Evolutionary conservation across 2,329 filamentous ascomycete species (phyloP), one percentile per base, ranked within the genome.

Genomic region (Phialocephala sp.): DNA sequence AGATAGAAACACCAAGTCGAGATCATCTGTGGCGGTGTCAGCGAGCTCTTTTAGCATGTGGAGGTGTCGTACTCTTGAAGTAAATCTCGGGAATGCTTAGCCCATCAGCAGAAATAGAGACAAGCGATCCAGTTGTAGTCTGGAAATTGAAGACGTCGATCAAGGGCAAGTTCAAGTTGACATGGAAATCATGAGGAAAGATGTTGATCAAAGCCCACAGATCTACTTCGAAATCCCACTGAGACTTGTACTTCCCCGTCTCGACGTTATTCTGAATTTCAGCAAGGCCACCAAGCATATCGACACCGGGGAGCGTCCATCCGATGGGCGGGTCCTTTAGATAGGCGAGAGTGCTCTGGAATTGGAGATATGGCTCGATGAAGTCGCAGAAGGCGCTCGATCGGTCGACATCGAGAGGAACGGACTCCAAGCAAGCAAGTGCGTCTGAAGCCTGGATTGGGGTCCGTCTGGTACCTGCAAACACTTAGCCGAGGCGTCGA

Each of bases 61-160:
- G 22, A 14, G 12, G 14, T 50, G 9, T 27, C 20, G n/a, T 41
- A 62, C 59, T 4, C 27, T 55, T 54, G 14, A 63, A 55, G 66
- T 85, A 89, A 1, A 87, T 76, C 64, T 85, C 80, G 0, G 87
- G 87, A 4, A 86, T 72, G 63, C 82, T 79, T n/a, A 80, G 73
- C 9, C 87, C 87, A 73, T 90, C 85, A 1, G 76, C 66, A 0
- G 86, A 89, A 8, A 89, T 81, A 0, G 87, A 89, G 0, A 88
- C 84, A 0, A 90, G 79, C 11, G 55, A 56, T 11, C 39, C 59
- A 4, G 20, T 36, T 8, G 27, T 50, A 35, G 24, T 60, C 47
- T 20, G 24, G 77, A 72, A 84, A 72, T 20, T 76, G 77, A n/a
- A 83, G 79, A 35, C 78, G 79, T 67, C 71, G 87, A 68, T 69